Percentiles rank a stretch among this genome's conserved stretches.
phyloP scores from a whole-genome alignment of 768 basidiomycete genomes.

The Dioszegia hungarica region DNA sequence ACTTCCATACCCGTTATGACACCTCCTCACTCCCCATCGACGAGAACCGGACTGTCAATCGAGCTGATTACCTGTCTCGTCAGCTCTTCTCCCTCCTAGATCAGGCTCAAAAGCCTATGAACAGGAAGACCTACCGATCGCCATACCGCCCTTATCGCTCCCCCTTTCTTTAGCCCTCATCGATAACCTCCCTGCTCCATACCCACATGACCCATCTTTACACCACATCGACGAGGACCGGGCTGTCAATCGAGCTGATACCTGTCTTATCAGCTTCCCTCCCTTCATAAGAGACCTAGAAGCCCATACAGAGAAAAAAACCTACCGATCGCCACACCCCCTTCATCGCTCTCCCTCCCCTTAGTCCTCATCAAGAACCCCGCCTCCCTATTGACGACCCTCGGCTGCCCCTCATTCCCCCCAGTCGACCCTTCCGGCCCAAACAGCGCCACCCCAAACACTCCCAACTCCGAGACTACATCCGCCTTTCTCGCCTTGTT shows the following conservation, averaged over 20 bases:
- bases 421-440: conserved; percentile 41
- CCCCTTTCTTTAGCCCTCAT: no score
- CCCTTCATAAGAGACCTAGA: background rate
- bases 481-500: conserved; percentile 58
- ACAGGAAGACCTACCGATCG: no score
- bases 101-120: no score
- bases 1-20: no score
- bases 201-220: background rate
- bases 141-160: no score
- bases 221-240: conserved; percentile 19
- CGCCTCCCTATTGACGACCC: conserved; percentile 58
- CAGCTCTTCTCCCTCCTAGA: no score
- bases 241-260: conserved; percentile 43
- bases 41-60: no score
- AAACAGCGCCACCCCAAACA: conserved; percentile 86
- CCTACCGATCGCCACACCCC: conserved; percentile 76
- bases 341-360: conserved; percentile 83
- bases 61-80: no score
- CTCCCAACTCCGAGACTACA: conserved; percentile 82
- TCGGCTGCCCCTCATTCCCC: background rate
- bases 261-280: conserved; percentile 15
- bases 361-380: conserved; percentile 89
- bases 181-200: no score
- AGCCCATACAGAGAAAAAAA: background rate
- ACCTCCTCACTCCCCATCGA: no score